phyloP scores from a whole-genome alignment of 73 alveolate genomes.

The Vitrella brassicaformis region DNA sequence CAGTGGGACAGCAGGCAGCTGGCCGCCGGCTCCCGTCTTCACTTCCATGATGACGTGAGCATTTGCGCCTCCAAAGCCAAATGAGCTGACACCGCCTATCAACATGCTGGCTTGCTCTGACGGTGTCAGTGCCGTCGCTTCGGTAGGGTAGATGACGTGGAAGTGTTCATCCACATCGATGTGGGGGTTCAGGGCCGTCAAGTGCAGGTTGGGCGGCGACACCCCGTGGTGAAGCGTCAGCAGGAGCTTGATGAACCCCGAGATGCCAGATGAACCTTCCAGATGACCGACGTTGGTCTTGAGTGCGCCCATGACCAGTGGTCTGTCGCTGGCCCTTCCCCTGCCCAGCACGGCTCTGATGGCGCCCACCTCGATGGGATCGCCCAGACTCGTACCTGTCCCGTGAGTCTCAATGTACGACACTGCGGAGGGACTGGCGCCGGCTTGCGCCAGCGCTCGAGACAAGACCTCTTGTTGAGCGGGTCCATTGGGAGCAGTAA shows the following conservation, averaged over 20 bases:
- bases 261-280: slow-evolving; percentile 5
- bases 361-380: slow-evolving; percentile 6
- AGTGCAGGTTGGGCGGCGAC: slow-evolving; percentile 1
- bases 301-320: slow-evolving; percentile 12
- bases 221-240: neutral
- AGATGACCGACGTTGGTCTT: slow-evolving; percentile 28
- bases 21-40: too few species aligned
- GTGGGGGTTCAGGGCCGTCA: neutral
- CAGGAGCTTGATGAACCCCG: slow-evolving; percentile 24
- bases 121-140: neutral
- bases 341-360: neutral
- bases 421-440: neutral
- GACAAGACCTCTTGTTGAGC: neutral
- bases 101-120: neutral
- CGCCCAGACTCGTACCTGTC: slow-evolving; percentile 5
- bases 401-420: slow-evolving; percentile 6
- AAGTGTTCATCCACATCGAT: neutral
- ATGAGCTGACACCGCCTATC: slow-evolving; percentile 1
- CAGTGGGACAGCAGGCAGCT: too few species aligned
- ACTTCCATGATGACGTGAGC: slow-evolving; percentile 33
- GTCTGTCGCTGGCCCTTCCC: neutral
- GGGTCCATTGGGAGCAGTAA: neutral
- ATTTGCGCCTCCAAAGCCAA: slow-evolving; percentile 29
- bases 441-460: neutral
- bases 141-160: neutral